A percentile compares a stretch with the other conserved stretches of the same genome.
Evolutionary conservation across 352 stramenopile species (phyloP).

Genomic region (Globisporangium nagaii): DNA sequence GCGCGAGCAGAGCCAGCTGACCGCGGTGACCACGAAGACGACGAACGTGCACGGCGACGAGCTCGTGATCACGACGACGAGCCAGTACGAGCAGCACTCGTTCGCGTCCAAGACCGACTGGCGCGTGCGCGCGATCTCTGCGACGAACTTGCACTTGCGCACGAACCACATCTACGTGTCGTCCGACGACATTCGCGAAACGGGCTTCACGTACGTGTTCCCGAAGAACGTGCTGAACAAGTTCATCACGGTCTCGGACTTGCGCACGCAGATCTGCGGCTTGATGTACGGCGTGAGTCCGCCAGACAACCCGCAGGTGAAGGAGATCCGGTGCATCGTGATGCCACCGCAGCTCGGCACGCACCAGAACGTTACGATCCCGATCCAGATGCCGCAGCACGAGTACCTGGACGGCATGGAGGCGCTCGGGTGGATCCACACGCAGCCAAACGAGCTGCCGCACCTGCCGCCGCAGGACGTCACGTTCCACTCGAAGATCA

Average conservation of each 20-base stretch:
- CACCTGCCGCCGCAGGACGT: conserved; percentile 96
- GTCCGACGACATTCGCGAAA: conserved; percentile 97
- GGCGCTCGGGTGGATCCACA: conserved; percentile 99
- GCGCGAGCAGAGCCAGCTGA: conserved; percentile 97
- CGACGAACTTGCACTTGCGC: conserved; percentile 97
- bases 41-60: conserved; percentile 99
- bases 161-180: conserved; percentile 99
- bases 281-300: conserved; percentile 99
- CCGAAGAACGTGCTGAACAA: conserved; percentile 99
- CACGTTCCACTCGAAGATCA: conserved; percentile 95
- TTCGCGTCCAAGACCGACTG: conserved; percentile 99
- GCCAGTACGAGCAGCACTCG: conserved; percentile 99
- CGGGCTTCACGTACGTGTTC: conserved; percentile 98
- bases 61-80: conserved; percentile 99
- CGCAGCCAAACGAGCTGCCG: conserved; percentile 97
- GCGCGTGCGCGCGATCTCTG: conserved; percentile 97
- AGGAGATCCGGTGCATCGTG: conserved; percentile 99
- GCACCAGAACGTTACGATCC: conserved; percentile 97
- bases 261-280: conserved; percentile 97
- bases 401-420: conserved; percentile 97
- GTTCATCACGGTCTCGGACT: conserved; percentile 98
- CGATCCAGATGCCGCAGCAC: conserved; percentile 94
- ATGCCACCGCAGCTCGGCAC: conserved; percentile 99
- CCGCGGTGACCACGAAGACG: conserved; percentile 98
- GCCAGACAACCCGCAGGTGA: conserved; percentile 97